These are phyloP conservation scores for Brassica rapa DNA, from an alignment of 345 rosid genomes.

Conservation along the genomic window DNA sequence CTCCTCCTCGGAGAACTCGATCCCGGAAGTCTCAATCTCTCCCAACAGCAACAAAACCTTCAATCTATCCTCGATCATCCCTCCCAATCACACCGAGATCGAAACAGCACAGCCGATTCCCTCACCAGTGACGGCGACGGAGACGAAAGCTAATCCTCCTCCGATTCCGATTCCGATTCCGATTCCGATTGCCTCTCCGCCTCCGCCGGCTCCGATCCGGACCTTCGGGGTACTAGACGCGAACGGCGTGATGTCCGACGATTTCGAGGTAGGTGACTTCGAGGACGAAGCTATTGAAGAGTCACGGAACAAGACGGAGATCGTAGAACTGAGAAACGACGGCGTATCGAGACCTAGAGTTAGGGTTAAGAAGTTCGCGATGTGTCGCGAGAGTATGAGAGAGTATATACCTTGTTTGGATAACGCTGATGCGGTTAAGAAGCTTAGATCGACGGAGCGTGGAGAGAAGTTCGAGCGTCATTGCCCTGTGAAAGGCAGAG, in stretches of 20 bases:
- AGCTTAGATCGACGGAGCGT: slow-evolving; percentile 61
- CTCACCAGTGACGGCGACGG: slow-evolving; percentile 23
- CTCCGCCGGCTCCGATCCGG: slow-evolving; percentile 47
- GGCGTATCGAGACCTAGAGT: slow-evolving; percentile 35
- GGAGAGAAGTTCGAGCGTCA: slow-evolving; percentile 92
- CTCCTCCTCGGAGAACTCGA: slow-evolving; percentile 29
- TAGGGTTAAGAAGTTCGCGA: slow-evolving; percentile 49
- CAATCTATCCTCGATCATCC: slow-evolving; percentile 52
- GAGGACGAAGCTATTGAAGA: slow-evolving; percentile 65
- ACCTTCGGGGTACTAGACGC: slow-evolving; percentile 76
- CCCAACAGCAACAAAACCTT: slow-evolving; percentile 55
- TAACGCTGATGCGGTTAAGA: slow-evolving; percentile 68
- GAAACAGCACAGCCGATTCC: slow-evolving; percentile 25
- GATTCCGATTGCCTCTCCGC: slow-evolving; percentile 35
- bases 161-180: background rate
- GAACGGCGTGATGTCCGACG: slow-evolving; percentile 80
- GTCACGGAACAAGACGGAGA: slow-evolving; percentile 56
- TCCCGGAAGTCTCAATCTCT: slow-evolving; percentile 53
- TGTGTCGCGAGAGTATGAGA: slow-evolving; percentile 70
- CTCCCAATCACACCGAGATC: slow-evolving; percentile 33
- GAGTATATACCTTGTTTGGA: slow-evolving; percentile 96
- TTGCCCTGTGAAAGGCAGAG: slow-evolving; percentile 69
- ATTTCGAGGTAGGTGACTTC: slow-evolving; percentile 80
- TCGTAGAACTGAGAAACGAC: slow-evolving; percentile 25
- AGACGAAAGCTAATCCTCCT: slow-evolving; percentile 18